phyloP scores from a whole-genome alignment of 148 eudicot genomes.

The Rhododendron henanense region DNA sequence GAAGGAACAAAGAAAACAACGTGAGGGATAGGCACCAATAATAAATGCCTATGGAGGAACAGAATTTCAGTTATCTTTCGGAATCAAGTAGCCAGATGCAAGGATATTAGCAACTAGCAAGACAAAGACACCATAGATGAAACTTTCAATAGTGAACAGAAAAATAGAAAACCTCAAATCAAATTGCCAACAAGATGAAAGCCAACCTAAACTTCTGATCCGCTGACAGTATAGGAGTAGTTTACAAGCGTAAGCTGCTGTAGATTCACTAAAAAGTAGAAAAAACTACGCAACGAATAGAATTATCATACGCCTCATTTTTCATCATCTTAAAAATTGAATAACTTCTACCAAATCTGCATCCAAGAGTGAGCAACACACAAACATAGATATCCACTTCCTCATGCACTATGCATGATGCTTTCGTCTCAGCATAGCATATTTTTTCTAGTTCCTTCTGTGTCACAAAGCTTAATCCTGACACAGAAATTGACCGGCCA shows the following conservation, averaged over 20 bases:
- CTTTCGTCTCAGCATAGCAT: not conserved
- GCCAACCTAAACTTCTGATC: not conserved
- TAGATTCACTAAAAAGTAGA: not conserved
- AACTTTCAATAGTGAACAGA: not conserved
- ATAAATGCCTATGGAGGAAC: not conserved
- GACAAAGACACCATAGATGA: not conserved
- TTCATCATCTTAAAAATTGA: not conserved
- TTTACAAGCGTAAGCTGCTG: not conserved
- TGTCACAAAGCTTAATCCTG: slow-evolving; percentile 4
- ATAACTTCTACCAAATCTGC: not conserved
- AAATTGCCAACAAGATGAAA: not conserved
- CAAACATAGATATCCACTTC: not conserved
- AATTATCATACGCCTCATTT: not conserved
- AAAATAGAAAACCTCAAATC: not conserved
- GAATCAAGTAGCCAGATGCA: not conserved
- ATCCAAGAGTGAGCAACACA: not conserved
- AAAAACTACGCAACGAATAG: not conserved
- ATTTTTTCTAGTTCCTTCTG: not conserved
- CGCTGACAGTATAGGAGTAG: not conserved
- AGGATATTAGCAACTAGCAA: not conserved
- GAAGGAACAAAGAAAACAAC: not conserved
- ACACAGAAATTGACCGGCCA: not conserved
- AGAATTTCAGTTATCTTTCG: not conserved
- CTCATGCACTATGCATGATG: not conserved
- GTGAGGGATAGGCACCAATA: not conserved